phyloP scores from a whole-genome alignment of 2,329 filamentous ascomycete species.

The Fusarium sp. region DNA sequence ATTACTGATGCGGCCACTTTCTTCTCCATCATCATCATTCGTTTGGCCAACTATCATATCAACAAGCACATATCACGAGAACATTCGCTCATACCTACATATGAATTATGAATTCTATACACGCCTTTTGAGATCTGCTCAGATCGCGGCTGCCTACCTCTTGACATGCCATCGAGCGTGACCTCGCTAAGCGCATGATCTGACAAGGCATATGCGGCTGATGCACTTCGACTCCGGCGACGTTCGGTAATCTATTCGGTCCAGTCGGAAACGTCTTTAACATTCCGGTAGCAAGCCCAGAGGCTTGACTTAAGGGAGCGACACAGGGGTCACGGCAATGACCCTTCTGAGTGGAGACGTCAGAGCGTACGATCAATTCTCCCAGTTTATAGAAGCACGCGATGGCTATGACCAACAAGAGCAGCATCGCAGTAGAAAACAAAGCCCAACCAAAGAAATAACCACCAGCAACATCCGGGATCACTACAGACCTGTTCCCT shows the following conservation, averaged over 20 bases:
- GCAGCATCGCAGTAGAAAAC: constrained; percentile 15
- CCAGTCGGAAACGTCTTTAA: constrained; percentile 31
- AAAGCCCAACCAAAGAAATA: constrained; percentile 40
- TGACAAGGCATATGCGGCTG: constrained; percentile 57
- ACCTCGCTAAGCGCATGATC: constrained; percentile 66
- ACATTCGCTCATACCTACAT: background rate
- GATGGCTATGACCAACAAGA: constrained; percentile 24
- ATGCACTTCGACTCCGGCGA: constrained; percentile 67
- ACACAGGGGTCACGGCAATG: constrained; percentile 33
- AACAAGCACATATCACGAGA: background rate
- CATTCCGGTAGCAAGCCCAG: constrained; percentile 35
- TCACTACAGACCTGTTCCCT: constrained; percentile 70
- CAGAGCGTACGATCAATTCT: constrained; percentile 14
- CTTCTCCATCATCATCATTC: background rate
- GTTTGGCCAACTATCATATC: background rate
- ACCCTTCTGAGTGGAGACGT: constrained; percentile 11
- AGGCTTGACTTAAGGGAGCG: constrained; percentile 30
- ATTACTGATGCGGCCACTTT: background rate
- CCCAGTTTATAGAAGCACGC: constrained; percentile 19
- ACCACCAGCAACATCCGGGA: constrained; percentile 59
- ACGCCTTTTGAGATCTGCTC: constrained; percentile 66
- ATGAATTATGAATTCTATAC: no score
- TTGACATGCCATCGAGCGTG: constrained; percentile 69
- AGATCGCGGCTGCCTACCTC: constrained; percentile 70
- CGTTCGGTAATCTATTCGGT: constrained; percentile 36